phyloP scores from a whole-genome alignment of 2,329 filamentous ascomycete genomes.

The Passalora sequoiae region DNA sequence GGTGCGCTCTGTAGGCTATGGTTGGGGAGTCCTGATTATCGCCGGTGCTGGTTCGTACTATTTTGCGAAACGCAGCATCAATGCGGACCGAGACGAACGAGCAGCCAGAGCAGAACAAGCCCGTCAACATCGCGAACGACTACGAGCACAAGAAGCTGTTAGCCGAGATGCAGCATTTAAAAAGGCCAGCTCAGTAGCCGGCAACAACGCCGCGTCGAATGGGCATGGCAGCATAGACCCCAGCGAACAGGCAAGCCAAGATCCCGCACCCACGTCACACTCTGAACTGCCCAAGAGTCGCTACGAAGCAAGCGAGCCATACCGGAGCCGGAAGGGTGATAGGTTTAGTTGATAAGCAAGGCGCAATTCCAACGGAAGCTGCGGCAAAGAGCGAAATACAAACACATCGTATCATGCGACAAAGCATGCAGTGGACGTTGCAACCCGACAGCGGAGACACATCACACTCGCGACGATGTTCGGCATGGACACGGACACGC shows the following conservation, averaged over 20 bases:
- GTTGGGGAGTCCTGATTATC: slow-evolving; percentile 83
- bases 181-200: not conserved
- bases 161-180: slow-evolving; percentile 12
- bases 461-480: no score
- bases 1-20: slow-evolving; percentile 54
- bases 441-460: no score
- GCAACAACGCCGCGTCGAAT: not conserved
- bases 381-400: no score
- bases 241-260: slow-evolving; percentile 34
- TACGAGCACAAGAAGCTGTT: slow-evolving; percentile 24
- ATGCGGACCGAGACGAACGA: slow-evolving; percentile 73
- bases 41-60: slow-evolving; percentile 90
- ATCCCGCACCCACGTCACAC: slow-evolving; percentile 82
- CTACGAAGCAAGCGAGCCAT: slow-evolving; percentile 76
- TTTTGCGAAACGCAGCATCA: slow-evolving; percentile 92
- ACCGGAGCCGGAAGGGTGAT: slow-evolving; percentile 75
- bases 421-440: no score
- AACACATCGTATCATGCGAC: no score
- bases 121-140: slow-evolving; percentile 23
- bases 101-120: slow-evolving; percentile 62
- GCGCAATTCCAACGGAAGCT: no score
- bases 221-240: slow-evolving; percentile 1
- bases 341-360: slow-evolving; percentile 53
- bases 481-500: no score
- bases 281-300: slow-evolving; percentile 76